Conservation (phyloP, 306 rosid species). For the Hippophae tibetana region DNA sequence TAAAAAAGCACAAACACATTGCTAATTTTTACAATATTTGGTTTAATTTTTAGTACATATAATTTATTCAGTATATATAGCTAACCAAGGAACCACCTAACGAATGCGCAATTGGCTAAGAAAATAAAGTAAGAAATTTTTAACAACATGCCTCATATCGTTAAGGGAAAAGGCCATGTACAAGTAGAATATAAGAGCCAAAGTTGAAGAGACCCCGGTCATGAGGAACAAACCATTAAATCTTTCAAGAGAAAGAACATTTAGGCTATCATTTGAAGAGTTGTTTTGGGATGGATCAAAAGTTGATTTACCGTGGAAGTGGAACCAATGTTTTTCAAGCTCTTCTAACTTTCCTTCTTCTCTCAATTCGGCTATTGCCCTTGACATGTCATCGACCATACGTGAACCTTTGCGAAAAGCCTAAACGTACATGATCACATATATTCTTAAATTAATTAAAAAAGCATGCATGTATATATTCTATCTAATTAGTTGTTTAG, state of each 20-base stretch:
- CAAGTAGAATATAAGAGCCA: neutral
- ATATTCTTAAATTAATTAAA: too few relatives aligned
- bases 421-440: neutral
- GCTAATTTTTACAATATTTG: too few relatives aligned
- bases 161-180: neutral
- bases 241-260: neutral
- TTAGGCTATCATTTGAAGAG: neutral
- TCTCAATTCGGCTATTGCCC: neutral
- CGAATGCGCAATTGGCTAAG: too few relatives aligned
- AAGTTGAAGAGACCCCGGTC: neutral
- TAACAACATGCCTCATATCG: neutral
- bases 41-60: too few relatives aligned
- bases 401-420: constrained; percentile 7
- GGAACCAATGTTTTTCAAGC: constrained; percentile 2
- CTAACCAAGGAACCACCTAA: too few relatives aligned
- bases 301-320: neutral
- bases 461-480: too few relatives aligned
- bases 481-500: too few relatives aligned
- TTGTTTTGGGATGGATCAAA: too few relatives aligned
- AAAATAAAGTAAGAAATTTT: too few relatives aligned
- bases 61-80: too few relatives aligned
- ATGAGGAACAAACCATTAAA: neutral
- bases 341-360: constrained; percentile 5
- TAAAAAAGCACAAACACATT: too few relatives aligned
- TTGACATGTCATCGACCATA: constrained; percentile 1